Evolutionary conservation across 345 rosid genomes (phyloP).

Genomic region (Psidium friedrichsthalianum): DNA sequence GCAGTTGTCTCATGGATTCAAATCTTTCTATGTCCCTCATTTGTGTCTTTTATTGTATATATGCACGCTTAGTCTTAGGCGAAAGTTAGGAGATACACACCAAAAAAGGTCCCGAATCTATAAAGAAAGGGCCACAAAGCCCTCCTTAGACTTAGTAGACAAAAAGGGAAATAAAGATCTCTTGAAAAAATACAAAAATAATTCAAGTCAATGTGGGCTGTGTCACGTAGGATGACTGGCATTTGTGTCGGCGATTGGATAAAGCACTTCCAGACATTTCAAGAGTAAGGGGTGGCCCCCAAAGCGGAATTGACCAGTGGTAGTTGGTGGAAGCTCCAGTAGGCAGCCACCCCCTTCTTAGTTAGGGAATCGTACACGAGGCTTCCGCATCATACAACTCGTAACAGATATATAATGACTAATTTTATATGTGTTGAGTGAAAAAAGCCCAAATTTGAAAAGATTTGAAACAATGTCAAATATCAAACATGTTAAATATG

Average conservation of each 20-base stretch:
- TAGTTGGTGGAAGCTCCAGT: too few relatives aligned
- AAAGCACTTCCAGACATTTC: too few relatives aligned
- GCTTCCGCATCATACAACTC: too few relatives aligned
- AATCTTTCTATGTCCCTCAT: neutral
- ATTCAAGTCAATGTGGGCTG: rapidly evolving
- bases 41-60: neutral
- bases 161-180: neutral
- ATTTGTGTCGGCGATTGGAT: too few relatives aligned
- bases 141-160: neutral
- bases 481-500: neutral
- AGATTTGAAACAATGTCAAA: neutral
- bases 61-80: neutral
- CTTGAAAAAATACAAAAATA: too few relatives aligned
- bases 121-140: neutral
- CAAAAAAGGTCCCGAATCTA: neutral
- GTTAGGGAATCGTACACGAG: too few relatives aligned
- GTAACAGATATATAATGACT: neutral
- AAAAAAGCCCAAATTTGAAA: neutral
- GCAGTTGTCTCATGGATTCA: neutral
- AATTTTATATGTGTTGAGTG: neutral
- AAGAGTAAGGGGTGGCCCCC: too few relatives aligned
- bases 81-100: neutral
- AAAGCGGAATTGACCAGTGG: too few relatives aligned
- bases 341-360: too few relatives aligned
- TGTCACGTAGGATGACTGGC: too few relatives aligned